Base-by-base conservation (phyloP, 148 eudicot genomes). In the Camellia japonica region DNA sequence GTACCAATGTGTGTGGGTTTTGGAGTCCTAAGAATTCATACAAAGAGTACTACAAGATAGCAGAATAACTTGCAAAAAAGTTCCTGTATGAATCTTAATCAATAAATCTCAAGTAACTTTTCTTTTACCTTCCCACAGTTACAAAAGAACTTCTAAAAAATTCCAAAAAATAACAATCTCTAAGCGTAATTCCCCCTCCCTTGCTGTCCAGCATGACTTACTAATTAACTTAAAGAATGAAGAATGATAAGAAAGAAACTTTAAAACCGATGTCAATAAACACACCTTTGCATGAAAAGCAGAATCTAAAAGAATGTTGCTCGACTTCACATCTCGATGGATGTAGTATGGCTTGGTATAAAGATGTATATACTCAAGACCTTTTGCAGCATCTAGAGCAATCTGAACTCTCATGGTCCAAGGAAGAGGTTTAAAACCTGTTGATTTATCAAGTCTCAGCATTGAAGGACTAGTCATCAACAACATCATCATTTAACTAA, bases 291-390 rank as follows among this genome's bases (percentile, higher is more conserved):
- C 80, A 38, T 38, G 72, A 47, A 78, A 78, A 15, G 19, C 23
- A 8, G 74, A 58, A 78, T 78, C 80, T 16, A 78, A 58, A 41
- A 77, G 71, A 41, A 77, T 77, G 54, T 77, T 77, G 73, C 80
- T 77, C 4, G 80, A 18, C 63, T 78, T 78, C 65, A 78, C 74
- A 78, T 78, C 80, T 41, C 74, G 80, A 56, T 78, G 80, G 11
- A 78, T 66, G 41, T 47, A 78, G n/a, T 47, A 56, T 64, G 72
- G 80, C 14, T 65, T 77, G 11, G 61, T 77, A n/a, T 77, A 62
- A 42, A 64, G 46, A 13, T 77, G 80, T 77, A 77, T 77, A 47
- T 77, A 77, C 59, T 77, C 74, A 9, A 68, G 47, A 38, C 80
- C 80, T 70, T 70, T 68, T 56, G 80, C 74, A 5, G 74, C 64